Evolutionary conservation across 257 asterid genomes (phyloP).

Genomic region (Coffea eugenioides): DNA sequence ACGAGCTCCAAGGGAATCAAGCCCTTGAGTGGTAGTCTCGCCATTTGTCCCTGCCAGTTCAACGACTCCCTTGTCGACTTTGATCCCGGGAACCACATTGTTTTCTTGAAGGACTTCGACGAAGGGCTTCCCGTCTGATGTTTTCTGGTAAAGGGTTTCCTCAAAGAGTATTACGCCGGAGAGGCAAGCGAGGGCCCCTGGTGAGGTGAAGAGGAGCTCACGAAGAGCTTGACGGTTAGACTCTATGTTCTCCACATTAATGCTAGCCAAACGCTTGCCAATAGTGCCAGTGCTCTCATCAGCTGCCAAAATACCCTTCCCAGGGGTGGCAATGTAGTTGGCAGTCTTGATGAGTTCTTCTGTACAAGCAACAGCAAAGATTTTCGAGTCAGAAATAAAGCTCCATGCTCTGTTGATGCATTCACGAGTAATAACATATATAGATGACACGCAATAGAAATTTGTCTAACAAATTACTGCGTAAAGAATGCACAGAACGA

Average conservation of each 20-base stretch:
- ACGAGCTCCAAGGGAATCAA: conserved; percentile 68
- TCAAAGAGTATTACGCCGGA: conserved; percentile 90
- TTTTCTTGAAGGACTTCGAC: conserved; percentile 70
- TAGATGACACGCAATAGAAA: not conserved
- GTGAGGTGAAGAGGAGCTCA: conserved; percentile 82
- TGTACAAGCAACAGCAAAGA: conserved; percentile 9
- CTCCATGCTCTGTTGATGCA: not conserved
- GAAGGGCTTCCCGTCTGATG: conserved; percentile 69
- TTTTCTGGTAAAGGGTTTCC: conserved; percentile 82
- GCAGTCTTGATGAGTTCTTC: conserved; percentile 86
- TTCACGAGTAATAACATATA: not conserved
- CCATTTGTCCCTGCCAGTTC: conserved; percentile 75
- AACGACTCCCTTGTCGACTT: conserved; percentile 82
- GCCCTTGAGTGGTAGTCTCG: conserved; percentile 83
- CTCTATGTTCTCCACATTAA: conserved; percentile 74
- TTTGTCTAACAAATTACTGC: no score
- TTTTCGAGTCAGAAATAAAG: not conserved
- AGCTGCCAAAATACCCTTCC: conserved; percentile 86
- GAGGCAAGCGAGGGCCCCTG: conserved; percentile 69
- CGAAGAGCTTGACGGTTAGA: conserved; percentile 86
- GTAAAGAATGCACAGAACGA: not conserved
- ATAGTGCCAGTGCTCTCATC: conserved; percentile 93
- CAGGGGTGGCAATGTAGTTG: conserved; percentile 79
- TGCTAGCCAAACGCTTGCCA: conserved; percentile 77
- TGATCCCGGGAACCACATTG: conserved; percentile 72